Evolutionary conservation across 2,329 filamentous ascomycete genomes (phyloP).

Genomic region (Fulvia fulva): DNA sequence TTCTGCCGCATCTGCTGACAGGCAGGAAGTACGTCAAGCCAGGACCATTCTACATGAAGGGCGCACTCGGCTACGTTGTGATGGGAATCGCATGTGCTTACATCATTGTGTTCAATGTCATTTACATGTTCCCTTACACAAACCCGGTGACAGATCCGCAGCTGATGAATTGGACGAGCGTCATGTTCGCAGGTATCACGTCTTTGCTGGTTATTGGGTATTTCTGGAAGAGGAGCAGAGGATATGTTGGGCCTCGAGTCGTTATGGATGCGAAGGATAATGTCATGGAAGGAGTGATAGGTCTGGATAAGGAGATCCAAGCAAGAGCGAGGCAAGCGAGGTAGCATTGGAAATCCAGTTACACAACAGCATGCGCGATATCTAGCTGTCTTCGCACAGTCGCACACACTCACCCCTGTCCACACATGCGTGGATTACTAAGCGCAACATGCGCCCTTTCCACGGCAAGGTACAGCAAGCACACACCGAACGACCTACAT

Average conservation of each 20-base stretch:
- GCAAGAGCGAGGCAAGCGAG: neutral
- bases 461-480: too few relatives aligned
- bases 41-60: constrained; percentile 56
- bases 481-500: too few relatives aligned
- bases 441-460: neutral
- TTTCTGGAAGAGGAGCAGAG: constrained; percentile 35
- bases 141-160: constrained; percentile 42
- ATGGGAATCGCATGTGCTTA: constrained; percentile 54
- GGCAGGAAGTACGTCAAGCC: constrained; percentile 44
- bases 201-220: constrained; percentile 49
- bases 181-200: constrained; percentile 52
- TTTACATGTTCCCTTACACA: constrained; percentile 57
- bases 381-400: too few relatives aligned
- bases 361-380: neutral
- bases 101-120: constrained; percentile 58
- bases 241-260: constrained; percentile 38
- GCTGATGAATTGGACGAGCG: constrained; percentile 53
- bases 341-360: neutral
- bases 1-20: constrained; percentile 49
- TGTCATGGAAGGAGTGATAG: constrained; percentile 25
- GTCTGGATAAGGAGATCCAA: constrained; percentile 11
- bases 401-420: too few relatives aligned
- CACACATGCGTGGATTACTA: neutral
- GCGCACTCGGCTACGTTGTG: constrained; percentile 48
- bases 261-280: constrained; percentile 26